phyloP scores from a whole-genome alignment of 176 grass and related monocot genomes.

The Avena insularis region DNA sequence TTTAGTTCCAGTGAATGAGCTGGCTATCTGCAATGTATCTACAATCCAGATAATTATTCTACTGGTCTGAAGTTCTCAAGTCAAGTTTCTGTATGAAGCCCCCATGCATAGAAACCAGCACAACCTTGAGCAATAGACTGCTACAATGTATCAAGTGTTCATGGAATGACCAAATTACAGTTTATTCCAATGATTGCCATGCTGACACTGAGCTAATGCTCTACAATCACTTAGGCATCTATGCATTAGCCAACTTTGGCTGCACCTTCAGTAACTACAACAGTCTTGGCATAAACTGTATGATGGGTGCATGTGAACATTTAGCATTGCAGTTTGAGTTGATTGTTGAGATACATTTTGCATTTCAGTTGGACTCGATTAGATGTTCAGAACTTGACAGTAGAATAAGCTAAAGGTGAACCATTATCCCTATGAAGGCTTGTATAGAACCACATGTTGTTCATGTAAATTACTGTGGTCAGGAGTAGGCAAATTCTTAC shows the following conservation, averaged over 20 bases:
- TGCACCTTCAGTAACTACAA: constrained; percentile 32
- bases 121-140: constrained; percentile 15
- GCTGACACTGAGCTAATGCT: constrained; percentile 33
- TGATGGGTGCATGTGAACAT: constrained; percentile 3
- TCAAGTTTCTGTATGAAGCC: constrained; percentile 30
- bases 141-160: constrained; percentile 22
- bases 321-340: constrained; percentile 23
- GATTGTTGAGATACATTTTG: constrained; percentile 25
- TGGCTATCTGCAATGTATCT: constrained; percentile 29
- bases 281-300: constrained; percentile 29
- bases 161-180: constrained; percentile 1
- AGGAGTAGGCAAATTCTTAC: neutral
- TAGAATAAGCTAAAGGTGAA: constrained; percentile 19
- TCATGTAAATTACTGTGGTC: constrained; percentile 33
- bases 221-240: constrained; percentile 27
- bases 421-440: neutral
- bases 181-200: constrained; percentile 13
- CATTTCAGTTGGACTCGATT: constrained; percentile 23
- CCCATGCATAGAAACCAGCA: constrained; percentile 8
- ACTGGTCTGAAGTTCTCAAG: constrained; percentile 22
- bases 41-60: constrained; percentile 31
- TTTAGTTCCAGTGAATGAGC: constrained; percentile 16
- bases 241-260: constrained; percentile 4
- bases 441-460: constrained; percentile 22
- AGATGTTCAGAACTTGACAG: constrained; percentile 1